These are phyloP conservation scores for Purshia tridentata DNA, from an alignment of 306 rosid species.

Conservation along the genomic window DNA sequence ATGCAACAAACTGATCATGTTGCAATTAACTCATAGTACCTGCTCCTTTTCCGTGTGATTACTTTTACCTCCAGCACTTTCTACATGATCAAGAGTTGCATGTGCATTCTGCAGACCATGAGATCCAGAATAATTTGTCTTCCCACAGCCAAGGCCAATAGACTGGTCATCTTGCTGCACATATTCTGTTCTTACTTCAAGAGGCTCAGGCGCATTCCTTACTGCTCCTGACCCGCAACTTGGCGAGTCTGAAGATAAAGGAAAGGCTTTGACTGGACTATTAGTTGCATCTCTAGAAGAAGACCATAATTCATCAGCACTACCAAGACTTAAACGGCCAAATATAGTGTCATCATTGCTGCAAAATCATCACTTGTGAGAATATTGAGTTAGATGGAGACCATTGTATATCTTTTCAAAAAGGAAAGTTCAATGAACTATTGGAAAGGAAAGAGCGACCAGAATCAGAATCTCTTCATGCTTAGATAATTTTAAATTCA, in stretches of 20 bases:
- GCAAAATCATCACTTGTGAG: conserved; percentile 81
- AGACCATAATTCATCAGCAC: conserved; percentile 69
- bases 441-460: background rate
- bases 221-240: conserved; percentile 34
- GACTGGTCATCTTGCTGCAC: conserved; percentile 43
- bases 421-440: background rate
- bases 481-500: background rate
- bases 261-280: conserved; percentile 42
- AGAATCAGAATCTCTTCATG: conserved; percentile 12
- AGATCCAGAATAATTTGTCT: conserved; percentile 36
- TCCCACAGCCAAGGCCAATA: conserved; percentile 39
- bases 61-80: conserved; percentile 44
- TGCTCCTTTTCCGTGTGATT: conserved; percentile 38
- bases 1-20: background rate
- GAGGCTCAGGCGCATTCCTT: conserved; percentile 38
- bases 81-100: conserved; percentile 34
- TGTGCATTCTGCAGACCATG: conserved; percentile 43
- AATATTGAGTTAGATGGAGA: conserved; percentile 49
- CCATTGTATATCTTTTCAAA: conserved; percentile 4
- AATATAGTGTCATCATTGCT: conserved; percentile 79
- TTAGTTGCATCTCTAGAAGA: conserved; percentile 54
- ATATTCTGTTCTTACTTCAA: conserved; percentile 50
- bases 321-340: conserved; percentile 60
- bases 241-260: conserved; percentile 37
- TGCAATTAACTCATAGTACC: conserved; percentile 46